Percentiles rank a stretch among this genome's conserved stretches.
Evolutionary conservation across 805 yeast genomes (phyloP).

Genomic region (Myxozyma monticola): DNA sequence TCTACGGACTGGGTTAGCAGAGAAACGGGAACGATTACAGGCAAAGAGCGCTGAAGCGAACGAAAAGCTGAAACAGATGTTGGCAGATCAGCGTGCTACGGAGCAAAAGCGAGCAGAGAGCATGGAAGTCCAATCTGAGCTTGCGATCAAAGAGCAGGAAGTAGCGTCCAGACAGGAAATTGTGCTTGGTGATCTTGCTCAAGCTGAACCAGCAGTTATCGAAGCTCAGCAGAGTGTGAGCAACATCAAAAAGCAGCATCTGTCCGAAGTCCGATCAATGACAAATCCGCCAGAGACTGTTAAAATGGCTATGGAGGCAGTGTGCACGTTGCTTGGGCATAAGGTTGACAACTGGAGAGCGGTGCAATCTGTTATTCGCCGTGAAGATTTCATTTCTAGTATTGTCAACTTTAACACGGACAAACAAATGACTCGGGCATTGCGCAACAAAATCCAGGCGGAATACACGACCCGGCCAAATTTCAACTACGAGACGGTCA

Average conservation of each 20-base stretch:
- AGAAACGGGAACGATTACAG: slow-evolving; percentile 51
- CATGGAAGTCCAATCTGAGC: slow-evolving; percentile 65
- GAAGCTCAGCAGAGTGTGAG: slow-evolving; percentile 91
- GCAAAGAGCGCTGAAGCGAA: slow-evolving; percentile 69
- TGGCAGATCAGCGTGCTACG: slow-evolving; percentile 84
- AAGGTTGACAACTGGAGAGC: slow-evolving; percentile 70
- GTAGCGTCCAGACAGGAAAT: slow-evolving; percentile 53
- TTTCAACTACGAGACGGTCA: slow-evolving; percentile 69
- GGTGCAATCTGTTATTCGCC: slow-evolving; percentile 73
- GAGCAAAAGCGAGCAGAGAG: slow-evolving; percentile 89
- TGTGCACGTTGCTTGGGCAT: slow-evolving; percentile 78
- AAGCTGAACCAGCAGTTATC: slow-evolving; percentile 78
- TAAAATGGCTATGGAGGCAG: slow-evolving; percentile 81
- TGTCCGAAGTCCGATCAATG: slow-evolving; percentile 88
- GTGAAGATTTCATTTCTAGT: slow-evolving; percentile 82
- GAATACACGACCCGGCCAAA: slow-evolving; percentile 62
- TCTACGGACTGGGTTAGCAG: slow-evolving; percentile 54
- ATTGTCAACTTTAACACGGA: slow-evolving; percentile 75
- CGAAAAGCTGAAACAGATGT: slow-evolving; percentile 69
- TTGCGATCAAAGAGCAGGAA: slow-evolving; percentile 64
- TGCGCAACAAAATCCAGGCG: slow-evolving; percentile 58
- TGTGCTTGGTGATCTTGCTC: slow-evolving; percentile 65
- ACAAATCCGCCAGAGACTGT: slow-evolving; percentile 87
- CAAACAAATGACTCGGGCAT: slow-evolving; percentile 51
- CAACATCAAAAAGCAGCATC: slow-evolving; percentile 86